Evolutionary conservation across 2,329 filamentous ascomycete genomes (phyloP).

Genomic region (Byssothecium circinans): DNA sequence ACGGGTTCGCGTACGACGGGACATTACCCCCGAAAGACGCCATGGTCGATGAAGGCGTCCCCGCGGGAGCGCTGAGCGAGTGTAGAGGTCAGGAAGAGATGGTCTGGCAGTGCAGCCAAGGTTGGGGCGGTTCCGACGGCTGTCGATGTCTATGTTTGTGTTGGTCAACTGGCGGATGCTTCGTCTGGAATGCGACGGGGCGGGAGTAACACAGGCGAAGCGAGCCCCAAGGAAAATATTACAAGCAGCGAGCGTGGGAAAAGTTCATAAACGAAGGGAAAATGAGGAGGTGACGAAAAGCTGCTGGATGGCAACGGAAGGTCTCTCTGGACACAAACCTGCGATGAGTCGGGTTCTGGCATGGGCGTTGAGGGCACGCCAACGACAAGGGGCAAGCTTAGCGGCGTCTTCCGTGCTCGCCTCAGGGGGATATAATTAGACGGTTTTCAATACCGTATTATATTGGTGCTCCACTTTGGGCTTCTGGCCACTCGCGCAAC

Average conservation of each 20-base stretch:
- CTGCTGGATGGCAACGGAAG: slow-evolving; percentile 12
- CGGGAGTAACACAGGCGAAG: slow-evolving; percentile 19
- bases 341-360: slow-evolving; percentile 7
- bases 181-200: slow-evolving; percentile 28
- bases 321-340: slow-evolving; percentile 20
- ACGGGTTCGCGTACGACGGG: slow-evolving; percentile 74
- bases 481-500: background rate
- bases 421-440: slow-evolving; percentile 3
- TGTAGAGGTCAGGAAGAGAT: slow-evolving; percentile 25
- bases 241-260: slow-evolving; percentile 37
- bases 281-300: slow-evolving; percentile 20
- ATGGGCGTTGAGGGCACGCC: slow-evolving; percentile 9
- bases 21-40: slow-evolving; percentile 51
- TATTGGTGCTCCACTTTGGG: background rate
- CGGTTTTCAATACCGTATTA: background rate
- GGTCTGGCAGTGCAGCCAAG: slow-evolving; percentile 2
- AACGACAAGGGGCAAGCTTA: slow-evolving; percentile 1
- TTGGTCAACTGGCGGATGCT: too few species aligned
- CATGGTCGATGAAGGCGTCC: slow-evolving; percentile 54
- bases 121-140: slow-evolving; percentile 4
- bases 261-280: slow-evolving; percentile 34
- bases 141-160: slow-evolving; percentile 9
- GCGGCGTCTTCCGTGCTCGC: background rate
- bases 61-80: slow-evolving; percentile 40
- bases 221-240: slow-evolving; percentile 15